Evolutionary conservation across 1,139 yeast genomes (phyloP).

Genomic region (Eremothecium coryli): DNA sequence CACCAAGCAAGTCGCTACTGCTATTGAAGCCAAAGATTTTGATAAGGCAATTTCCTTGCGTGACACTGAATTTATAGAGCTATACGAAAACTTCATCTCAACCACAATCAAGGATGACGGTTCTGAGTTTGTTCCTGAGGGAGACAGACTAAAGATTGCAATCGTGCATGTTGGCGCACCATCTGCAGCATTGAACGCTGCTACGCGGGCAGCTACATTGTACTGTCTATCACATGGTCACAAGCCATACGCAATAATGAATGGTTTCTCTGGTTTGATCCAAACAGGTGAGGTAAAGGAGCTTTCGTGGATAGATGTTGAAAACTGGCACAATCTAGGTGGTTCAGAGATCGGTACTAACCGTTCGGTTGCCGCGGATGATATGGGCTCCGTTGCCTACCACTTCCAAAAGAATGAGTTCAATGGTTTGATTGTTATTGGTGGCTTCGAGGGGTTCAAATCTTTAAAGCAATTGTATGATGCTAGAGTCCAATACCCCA

Average conservation of each 20-base stretch:
- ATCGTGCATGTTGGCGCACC: conserved; percentile 93
- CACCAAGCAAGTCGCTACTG: conserved; percentile 80
- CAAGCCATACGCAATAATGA: conserved; percentile 74
- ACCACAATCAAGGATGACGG: conserved; percentile 65
- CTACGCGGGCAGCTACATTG: conserved; percentile 82
- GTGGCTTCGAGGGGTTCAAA: conserved; percentile 90
- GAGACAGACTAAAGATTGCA: conserved; percentile 52
- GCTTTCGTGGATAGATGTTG: conserved; percentile 77
- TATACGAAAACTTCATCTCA: conserved; percentile 59
- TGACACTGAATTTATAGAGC: conserved; percentile 80
- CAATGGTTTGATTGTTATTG: conserved; percentile 81
- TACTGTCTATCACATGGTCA: conserved; percentile 90
- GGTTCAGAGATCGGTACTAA: conserved; percentile 96
- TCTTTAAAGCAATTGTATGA: conserved; percentile 71
- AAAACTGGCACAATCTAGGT: conserved; percentile 83
- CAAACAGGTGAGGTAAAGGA: conserved; percentile 69
- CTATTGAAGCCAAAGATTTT: conserved; percentile 71
- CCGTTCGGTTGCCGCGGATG: conserved; percentile 71
- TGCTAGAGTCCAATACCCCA: conserved; percentile 69
- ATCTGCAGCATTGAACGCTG: conserved; percentile 92
- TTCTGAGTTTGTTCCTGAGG: conserved; percentile 41
- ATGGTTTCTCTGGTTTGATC: conserved; percentile 87
- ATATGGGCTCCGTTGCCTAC: conserved; percentile 81
- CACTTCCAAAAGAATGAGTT: conserved; percentile 77
- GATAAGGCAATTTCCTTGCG: conserved; percentile 78